phyloP scores from a whole-genome alignment of 345 rosid species.

The Eucalyptus brandiana region DNA sequence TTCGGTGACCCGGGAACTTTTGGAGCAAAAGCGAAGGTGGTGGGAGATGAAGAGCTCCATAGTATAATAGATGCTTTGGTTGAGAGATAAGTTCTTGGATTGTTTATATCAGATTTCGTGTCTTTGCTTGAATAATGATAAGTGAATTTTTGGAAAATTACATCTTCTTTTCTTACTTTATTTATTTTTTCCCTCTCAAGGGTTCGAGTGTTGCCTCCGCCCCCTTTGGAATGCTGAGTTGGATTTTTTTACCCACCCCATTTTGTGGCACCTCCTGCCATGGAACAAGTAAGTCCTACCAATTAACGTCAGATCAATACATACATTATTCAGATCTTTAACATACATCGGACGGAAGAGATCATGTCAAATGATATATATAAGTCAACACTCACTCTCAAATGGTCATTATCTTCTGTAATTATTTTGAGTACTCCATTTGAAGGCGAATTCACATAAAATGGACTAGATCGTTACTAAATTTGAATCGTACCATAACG shows the following conservation, averaged over 20 bases:
- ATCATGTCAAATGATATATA: background rate
- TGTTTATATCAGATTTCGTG: no score
- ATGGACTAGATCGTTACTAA: rapidly evolving
- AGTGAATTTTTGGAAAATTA: no score
- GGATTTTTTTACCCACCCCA: background rate
- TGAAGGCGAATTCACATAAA: background rate
- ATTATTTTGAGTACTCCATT: background rate
- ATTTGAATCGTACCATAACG: background rate
- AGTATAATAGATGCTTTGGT: no score
- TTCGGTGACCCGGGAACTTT: background rate
- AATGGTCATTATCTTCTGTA: background rate
- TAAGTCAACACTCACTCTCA: background rate
- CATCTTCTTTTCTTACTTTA: no score
- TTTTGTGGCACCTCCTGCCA: background rate
- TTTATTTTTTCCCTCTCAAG: no score
- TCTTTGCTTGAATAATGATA: no score
- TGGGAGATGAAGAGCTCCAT: background rate
- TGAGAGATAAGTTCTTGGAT: no score
- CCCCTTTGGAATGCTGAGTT: background rate
- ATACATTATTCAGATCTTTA: background rate
- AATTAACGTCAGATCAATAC: background rate
- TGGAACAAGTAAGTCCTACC: background rate
- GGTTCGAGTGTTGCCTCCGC: background rate
- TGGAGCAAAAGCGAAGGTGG: background rate
- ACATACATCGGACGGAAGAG: rapidly evolving